Evolutionary conservation across 2,329 filamentous ascomycete species (phyloP), one percentile per base, ranked within the genome.

Genomic region (Emmonsiellopsis sp.): DNA sequence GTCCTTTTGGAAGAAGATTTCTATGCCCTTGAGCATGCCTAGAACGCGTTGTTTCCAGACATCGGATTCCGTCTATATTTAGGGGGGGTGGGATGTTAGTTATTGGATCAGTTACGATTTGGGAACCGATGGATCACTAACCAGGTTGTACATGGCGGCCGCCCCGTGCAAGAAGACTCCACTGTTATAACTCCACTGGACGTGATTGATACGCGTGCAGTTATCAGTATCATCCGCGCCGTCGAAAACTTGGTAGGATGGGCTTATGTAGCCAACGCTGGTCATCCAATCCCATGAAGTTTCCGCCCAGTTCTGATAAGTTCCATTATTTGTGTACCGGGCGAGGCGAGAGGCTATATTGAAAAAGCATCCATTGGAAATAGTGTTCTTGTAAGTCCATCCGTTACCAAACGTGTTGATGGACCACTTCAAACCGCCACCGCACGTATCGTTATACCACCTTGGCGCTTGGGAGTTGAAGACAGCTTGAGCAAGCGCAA

Each of bases 381-480:
- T 77, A 20, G 76, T 74, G 59, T 82, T 82, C 59, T 82, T 81
- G 61, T 79, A 82, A 51, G 71, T 69, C 60, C 76, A 82, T 5
- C 88, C 88, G 54, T 77, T 80, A 71, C 90, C 90, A 72, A 84
- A 87, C 10, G 81, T 77, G 72, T 85, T 91, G 57, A 94, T 86
- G 72, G 95, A 89, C 90, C 90, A 95, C 58, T 86, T 82, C 59
- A 95, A 70, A 8, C 89, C 89, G 49, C 89, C 89, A 46, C 72
- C 75, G 67, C 89, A 95, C 0, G 75, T 76, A 0, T 70, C 62
- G 2, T 70, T 72, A 60, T 93, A 84, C 85, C 87, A 92, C 20
- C 88, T 80, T 16, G 70, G 70, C 2, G 81, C 82, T 63, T 89
- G 89, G 50, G 85, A 83, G 72, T 92, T 89, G 69, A 92, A 94